Base-by-base conservation (phyloP, 352 stramenopile species). In the Globisporangium irregulare region DNA sequence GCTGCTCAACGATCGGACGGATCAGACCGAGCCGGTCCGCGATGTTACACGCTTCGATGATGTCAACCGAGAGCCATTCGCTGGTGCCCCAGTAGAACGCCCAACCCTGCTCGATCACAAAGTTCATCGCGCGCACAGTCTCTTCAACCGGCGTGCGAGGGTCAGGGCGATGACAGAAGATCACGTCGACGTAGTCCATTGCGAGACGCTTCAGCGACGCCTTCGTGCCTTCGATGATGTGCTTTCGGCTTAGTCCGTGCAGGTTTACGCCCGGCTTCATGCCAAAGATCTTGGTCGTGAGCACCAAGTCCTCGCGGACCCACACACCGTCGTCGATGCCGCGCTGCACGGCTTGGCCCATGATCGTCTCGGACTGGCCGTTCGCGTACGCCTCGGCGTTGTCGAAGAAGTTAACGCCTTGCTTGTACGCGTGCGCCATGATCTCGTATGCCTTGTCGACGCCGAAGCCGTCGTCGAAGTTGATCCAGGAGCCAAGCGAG, bases 321-420 rank as follows among this genome's bases (percentile, higher is more conserved):
- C 66, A 78, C 3, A 79, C 43, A 7, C 64, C 67, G 0, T 72
- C 27, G 1, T 62, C 15, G 14, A 82, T 57, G 3, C 75, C 76
- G 25, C 70, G 72, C 7, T 64, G 48, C 4, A 87, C 29, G 0
- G 60, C 63, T 15, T 69, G 34, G n/a, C 78, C 80, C 38, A 76
- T 76, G 58, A 73, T 69, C 22, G 56, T 66, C 55, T 87, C 79
- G 2, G 79, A 66, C 12, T 72, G 24, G 20, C 80, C 78, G 6
- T 41, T 34, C 15, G 51, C 62, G 61, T 87, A 88, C 20, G 36
- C 36, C 70, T 81, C 78, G 15, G 80, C 80, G 36, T 64, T 76
- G 72, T 90, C 83, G 38, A 86, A 80, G 43, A 88, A 83, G 71
- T 87, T 88, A 68, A 91, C 71, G 18, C 81, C 81, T n/a, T 73